Evolutionary conservation across 2,329 filamentous ascomycete genomes (phyloP).

Genomic region (Rhinocladiella mackenziei): DNA sequence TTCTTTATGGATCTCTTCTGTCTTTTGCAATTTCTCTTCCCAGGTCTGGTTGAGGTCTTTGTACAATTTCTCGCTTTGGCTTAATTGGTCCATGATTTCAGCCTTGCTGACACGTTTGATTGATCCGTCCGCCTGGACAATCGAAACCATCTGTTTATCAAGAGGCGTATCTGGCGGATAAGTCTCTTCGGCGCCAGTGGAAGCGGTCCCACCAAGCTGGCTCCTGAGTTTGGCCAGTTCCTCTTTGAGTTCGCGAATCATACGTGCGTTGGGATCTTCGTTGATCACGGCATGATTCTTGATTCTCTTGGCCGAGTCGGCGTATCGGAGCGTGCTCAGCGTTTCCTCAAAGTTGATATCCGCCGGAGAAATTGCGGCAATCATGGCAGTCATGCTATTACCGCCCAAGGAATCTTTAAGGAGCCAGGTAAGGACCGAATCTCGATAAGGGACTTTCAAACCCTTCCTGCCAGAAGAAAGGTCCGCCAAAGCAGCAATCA

Average conservation of each 20-base stretch:
- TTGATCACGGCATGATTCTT: constrained; percentile 99
- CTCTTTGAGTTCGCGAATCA: constrained; percentile 97
- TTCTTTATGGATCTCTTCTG: constrained; percentile 96
- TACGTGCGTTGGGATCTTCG: constrained; percentile 96
- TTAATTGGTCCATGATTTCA: constrained; percentile 93
- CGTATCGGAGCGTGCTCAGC: constrained; percentile 88
- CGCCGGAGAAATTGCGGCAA: constrained; percentile 94
- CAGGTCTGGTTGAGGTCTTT: constrained; percentile 96
- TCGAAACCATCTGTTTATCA: constrained; percentile 94
- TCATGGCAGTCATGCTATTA: constrained; percentile 99
- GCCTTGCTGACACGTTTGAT: constrained; percentile 97
- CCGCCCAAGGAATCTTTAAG: constrained; percentile 94
- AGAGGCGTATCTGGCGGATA: constrained; percentile 89
- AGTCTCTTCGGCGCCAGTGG: constrained; percentile 62
- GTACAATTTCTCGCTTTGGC: constrained; percentile 93
- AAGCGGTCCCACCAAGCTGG: constrained; percentile 64
- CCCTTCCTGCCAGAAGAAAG: constrained; percentile 78
- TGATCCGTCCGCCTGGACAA: constrained; percentile 76
- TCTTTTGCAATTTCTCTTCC: constrained; percentile 94
- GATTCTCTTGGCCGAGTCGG: constrained; percentile 96
- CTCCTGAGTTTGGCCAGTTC: constrained; percentile 80
- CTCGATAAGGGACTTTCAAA: constrained; percentile 87
- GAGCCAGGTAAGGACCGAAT: constrained; percentile 93
- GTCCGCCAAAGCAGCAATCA: constrained; percentile 93
- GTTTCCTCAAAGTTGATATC: constrained; percentile 99